A percentile compares a stretch with the other conserved stretches of the same genome.
These are phyloP conservation scores for Citrus trifoliata DNA, from an alignment of 345 rosid genomes.

Conservation along the genomic window DNA sequence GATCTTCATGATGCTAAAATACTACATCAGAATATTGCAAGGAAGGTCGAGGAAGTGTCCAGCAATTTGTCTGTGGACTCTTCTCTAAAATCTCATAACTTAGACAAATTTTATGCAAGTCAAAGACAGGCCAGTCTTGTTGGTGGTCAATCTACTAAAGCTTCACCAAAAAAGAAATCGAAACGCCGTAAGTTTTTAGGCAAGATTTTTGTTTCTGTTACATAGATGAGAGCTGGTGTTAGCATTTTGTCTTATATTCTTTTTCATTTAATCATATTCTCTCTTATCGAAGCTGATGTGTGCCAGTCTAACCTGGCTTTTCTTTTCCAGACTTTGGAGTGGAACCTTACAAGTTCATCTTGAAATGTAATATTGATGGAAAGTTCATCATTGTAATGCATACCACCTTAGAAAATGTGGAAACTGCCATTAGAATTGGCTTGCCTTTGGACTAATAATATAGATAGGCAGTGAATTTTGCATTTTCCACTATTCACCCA, in stretches of 20 bases:
- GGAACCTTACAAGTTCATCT: not conserved
- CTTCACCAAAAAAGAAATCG: conserved; percentile 54
- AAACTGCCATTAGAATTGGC: not conserved
- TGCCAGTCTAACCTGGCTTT: not conserved
- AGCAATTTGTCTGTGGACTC: conserved; percentile 25
- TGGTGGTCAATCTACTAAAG: conserved; percentile 42
- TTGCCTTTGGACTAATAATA: not conserved
- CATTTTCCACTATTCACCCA: not conserved
- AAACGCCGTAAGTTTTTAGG: conserved; percentile 66
- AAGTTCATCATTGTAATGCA: not conserved
- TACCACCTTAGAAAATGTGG: not conserved
- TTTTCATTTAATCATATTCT: not conserved
- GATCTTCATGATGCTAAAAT: conserved; percentile 24
- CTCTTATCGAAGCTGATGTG: not conserved
- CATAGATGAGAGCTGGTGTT: not conserved
- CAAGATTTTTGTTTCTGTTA: conserved; percentile 15
- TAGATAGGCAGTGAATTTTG: not conserved
- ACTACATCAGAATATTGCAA: conserved; percentile 32
- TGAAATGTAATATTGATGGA: not conserved
- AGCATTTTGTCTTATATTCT: not conserved
- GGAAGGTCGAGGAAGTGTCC: conserved; percentile 34
- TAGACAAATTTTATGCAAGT: conserved; percentile 16
- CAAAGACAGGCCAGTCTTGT: conserved; percentile 15
- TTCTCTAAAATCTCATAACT: conserved; percentile 20
- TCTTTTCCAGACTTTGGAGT: not conserved